These are phyloP conservation scores for Blastocystis sp. DNA, from an alignment of 352 stramenopile species.

Conservation along the genomic window DNA sequence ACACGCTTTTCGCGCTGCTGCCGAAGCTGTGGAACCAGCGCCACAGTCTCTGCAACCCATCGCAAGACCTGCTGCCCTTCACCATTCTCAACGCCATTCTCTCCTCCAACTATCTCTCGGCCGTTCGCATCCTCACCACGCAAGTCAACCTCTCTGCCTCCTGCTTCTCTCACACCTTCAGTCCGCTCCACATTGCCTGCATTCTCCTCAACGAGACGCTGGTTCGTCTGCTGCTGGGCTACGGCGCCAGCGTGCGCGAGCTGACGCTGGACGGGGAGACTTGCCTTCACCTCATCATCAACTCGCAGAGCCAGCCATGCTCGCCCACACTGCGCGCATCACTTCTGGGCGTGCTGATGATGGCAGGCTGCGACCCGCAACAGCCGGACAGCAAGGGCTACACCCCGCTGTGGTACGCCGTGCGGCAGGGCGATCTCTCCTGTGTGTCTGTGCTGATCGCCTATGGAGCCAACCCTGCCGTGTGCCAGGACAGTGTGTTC, in stretches of 20 bases:
- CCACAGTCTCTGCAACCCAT: background rate
- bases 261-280: background rate
- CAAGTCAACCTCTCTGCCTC: background rate
- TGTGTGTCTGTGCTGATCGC: slow-evolving; percentile 29
- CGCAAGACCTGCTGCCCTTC: slow-evolving; percentile 32
- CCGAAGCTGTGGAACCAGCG: slow-evolving; percentile 27
- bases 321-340: background rate
- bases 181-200: slow-evolving; percentile 49
- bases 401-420: slow-evolving; percentile 20
- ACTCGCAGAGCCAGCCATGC: background rate
- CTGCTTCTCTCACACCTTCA: slow-evolving; percentile 1
- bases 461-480: background rate
- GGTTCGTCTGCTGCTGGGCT: slow-evolving; percentile 45
- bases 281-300: slow-evolving; percentile 45
- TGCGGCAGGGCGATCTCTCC: slow-evolving; percentile 4
- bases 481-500: background rate
- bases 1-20: background rate
- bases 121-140: slow-evolving; percentile 12
- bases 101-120: slow-evolving; percentile 24
- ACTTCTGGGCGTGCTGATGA: slow-evolving; percentile 32
- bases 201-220: slow-evolving; percentile 46
- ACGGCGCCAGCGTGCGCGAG: slow-evolving; percentile 17
- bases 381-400: background rate
- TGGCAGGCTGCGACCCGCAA: slow-evolving; percentile 36
- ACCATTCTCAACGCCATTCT: slow-evolving; percentile 25